Evolutionary conservation across 2,329 filamentous ascomycete genomes (phyloP), one percentile per base, ranked within the genome.

Genomic region (Lachnellula cervina): DNA sequence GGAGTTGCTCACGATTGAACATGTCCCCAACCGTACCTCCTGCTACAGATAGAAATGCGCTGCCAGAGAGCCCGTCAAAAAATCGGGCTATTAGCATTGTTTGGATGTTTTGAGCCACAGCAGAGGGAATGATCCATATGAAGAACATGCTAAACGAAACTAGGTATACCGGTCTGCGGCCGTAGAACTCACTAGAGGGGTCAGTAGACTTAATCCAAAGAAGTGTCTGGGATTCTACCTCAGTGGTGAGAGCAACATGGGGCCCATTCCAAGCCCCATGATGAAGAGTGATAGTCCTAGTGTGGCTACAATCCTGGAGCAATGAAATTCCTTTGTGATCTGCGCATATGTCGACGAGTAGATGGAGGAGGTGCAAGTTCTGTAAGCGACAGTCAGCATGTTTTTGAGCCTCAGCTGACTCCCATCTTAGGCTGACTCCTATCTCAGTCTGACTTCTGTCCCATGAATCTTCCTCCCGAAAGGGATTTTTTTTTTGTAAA

Each of bases 1-100:
- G 85, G 55, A 96, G 81, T 61, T 89, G 79, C 56, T 86, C 75
- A 47, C 80, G 78, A 11, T 76, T 74, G 67, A 93, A 94, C 61
- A 93, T 73, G 67, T 96, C 91, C 35, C 90, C 88, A 16, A 96
- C 89, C 0, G 89, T 96, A 13, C 90, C 90, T 42, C 90, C 91
- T 0, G 90, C 88, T 1, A 96, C 90, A 56, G 81, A 81, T 56
- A 88, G 69, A 61, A 88, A 88, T 2, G 84, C 81, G 59, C 80
- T 84, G 3, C 88, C 88, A 0, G 86, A 78, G 35, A 92, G 74
- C 3, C 89, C 89, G 65, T 86, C 81, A 49, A 97, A 79, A 70
- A 96, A 96, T 5, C 92, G 83, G 16, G 80, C 79, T 14, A 95
- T 74, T 51, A 96, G 74, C 76, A 95, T 83, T 5, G 90, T 94